Evolutionary conservation across 805 yeast genomes (phyloP).

Genomic region (Suhomyces sp.): DNA sequence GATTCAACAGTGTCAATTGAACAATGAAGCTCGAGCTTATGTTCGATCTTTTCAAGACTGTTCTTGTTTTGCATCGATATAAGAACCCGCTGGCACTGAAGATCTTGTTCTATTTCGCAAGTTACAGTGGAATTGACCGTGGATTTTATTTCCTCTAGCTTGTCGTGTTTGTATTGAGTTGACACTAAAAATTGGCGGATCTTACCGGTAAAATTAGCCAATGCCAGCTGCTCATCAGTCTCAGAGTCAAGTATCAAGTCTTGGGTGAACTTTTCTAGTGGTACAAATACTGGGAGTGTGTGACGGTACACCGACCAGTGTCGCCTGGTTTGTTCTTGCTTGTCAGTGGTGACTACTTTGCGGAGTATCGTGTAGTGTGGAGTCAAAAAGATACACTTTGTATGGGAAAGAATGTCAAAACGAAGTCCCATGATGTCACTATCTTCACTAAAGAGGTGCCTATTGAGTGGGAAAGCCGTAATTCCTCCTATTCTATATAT

Average conservation of each 20-base stretch:
- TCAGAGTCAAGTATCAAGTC: conserved; percentile 7
- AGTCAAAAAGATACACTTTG: conserved; percentile 21
- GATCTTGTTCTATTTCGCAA: conserved; percentile 20
- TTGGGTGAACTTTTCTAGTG: conserved; percentile 16
- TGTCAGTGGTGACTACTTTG: conserved; percentile 4
- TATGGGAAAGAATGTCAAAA: conserved; percentile 41
- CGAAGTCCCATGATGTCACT: conserved; percentile 45
- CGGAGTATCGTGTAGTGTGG: conserved; percentile 52
- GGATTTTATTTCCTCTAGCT: conserved; percentile 17
- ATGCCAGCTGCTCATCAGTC: conserved; percentile 15
- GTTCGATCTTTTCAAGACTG: not conserved
- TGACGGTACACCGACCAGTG: conserved; percentile 35
- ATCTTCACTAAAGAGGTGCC: conserved; percentile 22
- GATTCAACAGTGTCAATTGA: conserved; percentile 16
- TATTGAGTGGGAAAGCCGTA: conserved; percentile 51
- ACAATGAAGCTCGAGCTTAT: conserved; percentile 21
- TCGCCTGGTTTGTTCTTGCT: conserved; percentile 1
- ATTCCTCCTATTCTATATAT: conserved; percentile 47
- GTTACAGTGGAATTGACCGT: conserved; percentile 8
- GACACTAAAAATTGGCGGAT: conserved; percentile 22
- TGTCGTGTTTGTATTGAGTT: conserved; percentile 34
- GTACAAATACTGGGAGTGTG: conserved; percentile 35
- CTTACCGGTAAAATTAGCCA: conserved; percentile 18
- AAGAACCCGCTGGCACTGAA: conserved; percentile 23
- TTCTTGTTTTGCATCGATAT: conserved; percentile 6